A percentile compares a stretch with the other conserved stretches of the same genome.
Conservation (phyloP, 257 asterid genomes). For the Phtheirospermum japonicum region DNA sequence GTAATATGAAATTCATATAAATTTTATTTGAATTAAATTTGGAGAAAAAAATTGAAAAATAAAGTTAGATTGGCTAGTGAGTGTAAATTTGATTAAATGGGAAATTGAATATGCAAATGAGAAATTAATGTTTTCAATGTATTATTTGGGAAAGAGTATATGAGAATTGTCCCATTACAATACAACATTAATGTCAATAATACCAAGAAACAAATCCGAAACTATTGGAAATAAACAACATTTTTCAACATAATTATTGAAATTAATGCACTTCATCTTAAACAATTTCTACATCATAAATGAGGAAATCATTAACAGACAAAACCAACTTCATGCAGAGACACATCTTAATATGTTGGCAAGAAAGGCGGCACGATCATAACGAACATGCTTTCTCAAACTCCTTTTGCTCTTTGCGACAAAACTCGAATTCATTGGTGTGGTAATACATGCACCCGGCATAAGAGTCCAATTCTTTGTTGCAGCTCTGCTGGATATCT, state of each 20-base stretch:
- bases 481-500: constrained; percentile 82
- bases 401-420: constrained; percentile 86
- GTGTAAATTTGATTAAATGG: too few species aligned
- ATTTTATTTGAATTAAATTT: too few species aligned
- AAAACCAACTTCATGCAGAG: too few species aligned
- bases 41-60: too few species aligned
- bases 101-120: too few species aligned
- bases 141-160: too few species aligned
- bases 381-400: constrained; percentile 84
- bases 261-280: not conserved
- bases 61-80: too few species aligned
- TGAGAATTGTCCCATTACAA: too few species aligned
- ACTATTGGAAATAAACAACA: not conserved
- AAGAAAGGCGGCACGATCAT: constrained; percentile 1
- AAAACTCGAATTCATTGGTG: constrained; percentile 86
- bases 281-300: not conserved
- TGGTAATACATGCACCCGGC: constrained; percentile 93
- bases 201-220: not conserved
- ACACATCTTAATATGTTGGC: too few species aligned
- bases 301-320: not conserved
- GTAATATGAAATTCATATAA: too few species aligned
- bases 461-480: constrained; percentile 83
- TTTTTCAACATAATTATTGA: constrained; percentile 8
- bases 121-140: too few species aligned
- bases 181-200: not conserved